A percentile compares a stretch with the other conserved stretches of the same genome.
Conservation (phyloP, 352 stramenopile genomes). For the Sclerospora graminicola region DNA sequence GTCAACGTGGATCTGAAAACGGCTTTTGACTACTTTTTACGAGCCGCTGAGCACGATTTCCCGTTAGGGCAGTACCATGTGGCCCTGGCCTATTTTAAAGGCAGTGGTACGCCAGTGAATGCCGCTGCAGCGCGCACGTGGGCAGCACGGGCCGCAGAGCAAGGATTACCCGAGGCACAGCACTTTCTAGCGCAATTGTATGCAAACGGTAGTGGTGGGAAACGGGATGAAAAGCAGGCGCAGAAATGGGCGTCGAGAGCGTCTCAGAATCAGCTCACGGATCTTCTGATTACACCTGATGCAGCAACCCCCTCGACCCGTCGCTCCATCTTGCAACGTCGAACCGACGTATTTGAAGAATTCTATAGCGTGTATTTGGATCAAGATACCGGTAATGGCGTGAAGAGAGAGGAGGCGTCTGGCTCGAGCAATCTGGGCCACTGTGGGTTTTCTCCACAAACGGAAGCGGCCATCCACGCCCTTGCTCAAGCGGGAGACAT, state of each 20-base stretch:
- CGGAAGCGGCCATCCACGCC: slow-evolving; percentile 16
- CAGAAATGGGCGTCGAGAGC: slow-evolving; percentile 13
- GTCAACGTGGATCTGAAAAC: slow-evolving; percentile 12
- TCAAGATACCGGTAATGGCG: no score
- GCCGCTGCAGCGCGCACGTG: slow-evolving; percentile 21
- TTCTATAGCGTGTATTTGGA: slow-evolving; percentile 19
- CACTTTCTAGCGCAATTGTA: slow-evolving; percentile 19
- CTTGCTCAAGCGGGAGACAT: slow-evolving; percentile 12
- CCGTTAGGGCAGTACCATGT: slow-evolving; percentile 26
- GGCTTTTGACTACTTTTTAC: slow-evolving; percentile 24
- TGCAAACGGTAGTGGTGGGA: slow-evolving; percentile 17
- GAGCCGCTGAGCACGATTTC: slow-evolving; percentile 26
- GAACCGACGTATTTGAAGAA: no score
- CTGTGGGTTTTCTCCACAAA: no score
- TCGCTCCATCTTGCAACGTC: no score
- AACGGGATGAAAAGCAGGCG: slow-evolving; percentile 11
- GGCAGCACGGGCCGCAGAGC: slow-evolving; percentile 27
- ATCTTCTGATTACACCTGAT: slow-evolving; percentile 8
- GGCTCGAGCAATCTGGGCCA: no score
- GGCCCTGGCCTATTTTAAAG: slow-evolving; percentile 19
- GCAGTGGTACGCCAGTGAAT: slow-evolving; percentile 16
- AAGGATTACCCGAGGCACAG: slow-evolving; percentile 20
- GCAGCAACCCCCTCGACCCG: no score
- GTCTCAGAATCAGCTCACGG: slow-evolving; percentile 10
- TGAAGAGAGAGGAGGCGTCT: no score